phyloP scores from a whole-genome alignment of 306 rosid genomes.

The Elaeagnus macrophylla region DNA sequence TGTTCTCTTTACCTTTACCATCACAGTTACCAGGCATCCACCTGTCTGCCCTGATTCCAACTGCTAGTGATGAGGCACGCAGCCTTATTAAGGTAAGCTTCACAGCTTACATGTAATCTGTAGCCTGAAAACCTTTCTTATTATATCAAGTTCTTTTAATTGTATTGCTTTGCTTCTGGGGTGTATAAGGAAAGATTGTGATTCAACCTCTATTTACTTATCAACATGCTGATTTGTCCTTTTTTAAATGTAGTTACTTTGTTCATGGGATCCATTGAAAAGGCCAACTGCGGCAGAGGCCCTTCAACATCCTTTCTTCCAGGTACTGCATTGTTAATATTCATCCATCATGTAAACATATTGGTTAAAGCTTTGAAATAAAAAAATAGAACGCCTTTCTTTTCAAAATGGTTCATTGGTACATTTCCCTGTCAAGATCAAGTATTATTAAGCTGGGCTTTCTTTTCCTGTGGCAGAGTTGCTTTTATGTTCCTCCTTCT shows the following conservation, averaged over 20 bases:
- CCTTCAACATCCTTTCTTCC: slow-evolving; percentile 97
- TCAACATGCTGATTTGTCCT: background rate
- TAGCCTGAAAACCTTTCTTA: too few relatives aligned
- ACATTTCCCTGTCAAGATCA: background rate
- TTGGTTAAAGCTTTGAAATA: background rate
- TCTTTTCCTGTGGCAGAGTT: slow-evolving; percentile 45
- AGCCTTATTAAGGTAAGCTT: too few relatives aligned
- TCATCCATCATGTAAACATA: background rate
- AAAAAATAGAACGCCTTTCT: background rate
- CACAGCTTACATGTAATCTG: too few relatives aligned
- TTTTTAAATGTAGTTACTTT: slow-evolving; percentile 52
- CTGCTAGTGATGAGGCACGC: too few relatives aligned
- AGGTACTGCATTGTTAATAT: slow-evolving; percentile 32
- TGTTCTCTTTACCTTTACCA: too few relatives aligned
- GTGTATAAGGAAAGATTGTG: too few relatives aligned
- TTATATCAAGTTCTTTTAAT: too few relatives aligned
- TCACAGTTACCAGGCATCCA: too few relatives aligned
- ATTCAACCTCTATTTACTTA: background rate
- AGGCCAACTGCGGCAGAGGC: slow-evolving; percentile 91
- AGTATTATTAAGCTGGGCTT: background rate
- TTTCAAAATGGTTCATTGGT: too few relatives aligned
- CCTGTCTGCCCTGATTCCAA: too few relatives aligned
- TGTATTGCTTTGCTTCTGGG: too few relatives aligned
- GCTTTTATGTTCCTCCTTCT: slow-evolving; percentile 86
- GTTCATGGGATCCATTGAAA: slow-evolving; percentile 94